phyloP scores from a whole-genome alignment of 139 green algal species.

The Chlamydomonas schloesseri region DNA sequence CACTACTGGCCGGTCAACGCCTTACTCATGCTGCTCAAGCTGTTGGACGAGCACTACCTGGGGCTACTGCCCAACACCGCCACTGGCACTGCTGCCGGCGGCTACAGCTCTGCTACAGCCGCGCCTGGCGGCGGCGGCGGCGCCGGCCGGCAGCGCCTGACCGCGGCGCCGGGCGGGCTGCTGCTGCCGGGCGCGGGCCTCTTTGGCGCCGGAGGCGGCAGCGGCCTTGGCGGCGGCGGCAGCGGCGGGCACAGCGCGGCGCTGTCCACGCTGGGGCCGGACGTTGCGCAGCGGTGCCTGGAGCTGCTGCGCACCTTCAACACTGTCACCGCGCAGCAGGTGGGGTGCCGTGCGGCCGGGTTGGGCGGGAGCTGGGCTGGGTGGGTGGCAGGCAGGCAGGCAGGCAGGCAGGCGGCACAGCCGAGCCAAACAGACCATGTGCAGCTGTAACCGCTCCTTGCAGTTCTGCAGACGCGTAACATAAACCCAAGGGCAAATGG shows the following conservation, averaged over 20 bases:
- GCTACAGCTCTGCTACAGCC: not conserved
- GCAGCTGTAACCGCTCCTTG: too few species aligned
- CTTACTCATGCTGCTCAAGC: conserved; percentile 75
- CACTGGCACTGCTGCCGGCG: not conserved
- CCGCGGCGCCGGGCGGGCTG: not conserved
- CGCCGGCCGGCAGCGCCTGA: not conserved
- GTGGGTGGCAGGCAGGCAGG: too few species aligned
- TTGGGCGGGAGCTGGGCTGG: too few species aligned
- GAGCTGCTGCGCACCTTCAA: conserved; percentile 41
- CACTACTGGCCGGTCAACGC: conserved; percentile 74
- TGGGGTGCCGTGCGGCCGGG: too few species aligned
- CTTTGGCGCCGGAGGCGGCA: too few species aligned
- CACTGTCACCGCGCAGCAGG: conserved; percentile 27
- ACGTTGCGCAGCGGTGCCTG: conserved; percentile 34
- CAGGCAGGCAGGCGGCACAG: too few species aligned
- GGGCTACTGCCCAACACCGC: conserved; percentile 39
- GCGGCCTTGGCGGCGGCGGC: not conserved
- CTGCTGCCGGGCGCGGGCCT: too few species aligned
- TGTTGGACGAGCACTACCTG: conserved; percentile 71
- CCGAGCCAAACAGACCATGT: too few species aligned
- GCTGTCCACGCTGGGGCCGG: not conserved
- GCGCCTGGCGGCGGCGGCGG: not conserved
- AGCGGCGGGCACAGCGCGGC: not conserved
- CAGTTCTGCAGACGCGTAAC: too few species aligned
- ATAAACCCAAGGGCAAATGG: too few species aligned